Evolutionary conservation across 1,284 basidiomycete species (phyloP).

Genomic region (Cystobasidium slooffiae): DNA sequence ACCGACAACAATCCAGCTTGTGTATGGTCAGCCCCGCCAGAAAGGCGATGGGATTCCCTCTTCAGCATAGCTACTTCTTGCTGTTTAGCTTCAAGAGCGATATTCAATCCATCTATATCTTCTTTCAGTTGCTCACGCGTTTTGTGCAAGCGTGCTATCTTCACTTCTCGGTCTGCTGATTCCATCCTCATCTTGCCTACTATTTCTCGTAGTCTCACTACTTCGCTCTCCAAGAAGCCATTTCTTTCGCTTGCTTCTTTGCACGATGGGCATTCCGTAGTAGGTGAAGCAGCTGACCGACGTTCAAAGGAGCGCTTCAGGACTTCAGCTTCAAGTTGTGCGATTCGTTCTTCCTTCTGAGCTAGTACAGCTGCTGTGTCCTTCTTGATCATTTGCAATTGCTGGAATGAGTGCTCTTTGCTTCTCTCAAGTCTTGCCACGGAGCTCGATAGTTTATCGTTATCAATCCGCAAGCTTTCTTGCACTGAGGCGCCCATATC

Average conservation of each 20-base stretch:
- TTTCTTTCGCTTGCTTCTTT: constrained; percentile 17
- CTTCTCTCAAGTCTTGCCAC: constrained; percentile 16
- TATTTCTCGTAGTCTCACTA: constrained; percentile 30
- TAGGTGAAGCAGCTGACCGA: neutral
- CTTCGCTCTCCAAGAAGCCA: constrained; percentile 34
- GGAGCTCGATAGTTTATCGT: constrained; percentile 11
- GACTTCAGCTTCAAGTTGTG: constrained; percentile 32
- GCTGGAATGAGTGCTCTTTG: constrained; percentile 13
- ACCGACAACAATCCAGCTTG: constrained; percentile 16
- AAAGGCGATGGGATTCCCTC: constrained; percentile 21
- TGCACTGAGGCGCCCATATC: constrained; percentile 34
- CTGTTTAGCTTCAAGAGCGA: constrained; percentile 49
- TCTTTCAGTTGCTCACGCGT: constrained; percentile 34
- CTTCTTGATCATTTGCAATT: constrained; percentile 24
- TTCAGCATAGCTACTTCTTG: constrained; percentile 44
- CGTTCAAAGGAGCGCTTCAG: constrained; percentile 33
- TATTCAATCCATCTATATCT: constrained; percentile 48
- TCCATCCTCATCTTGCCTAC: constrained; percentile 41
- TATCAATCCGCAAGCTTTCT: constrained; percentile 26
- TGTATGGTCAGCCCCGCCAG: neutral
- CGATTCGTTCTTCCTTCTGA: constrained; percentile 25
- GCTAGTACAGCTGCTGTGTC: constrained; percentile 21
- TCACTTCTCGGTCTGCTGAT: constrained; percentile 46
- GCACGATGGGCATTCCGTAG: constrained; percentile 14
- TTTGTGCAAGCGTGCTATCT: constrained; percentile 42